Conservation (phyloP, 257 asterid species). For the Verbascum thapsus region DNA sequence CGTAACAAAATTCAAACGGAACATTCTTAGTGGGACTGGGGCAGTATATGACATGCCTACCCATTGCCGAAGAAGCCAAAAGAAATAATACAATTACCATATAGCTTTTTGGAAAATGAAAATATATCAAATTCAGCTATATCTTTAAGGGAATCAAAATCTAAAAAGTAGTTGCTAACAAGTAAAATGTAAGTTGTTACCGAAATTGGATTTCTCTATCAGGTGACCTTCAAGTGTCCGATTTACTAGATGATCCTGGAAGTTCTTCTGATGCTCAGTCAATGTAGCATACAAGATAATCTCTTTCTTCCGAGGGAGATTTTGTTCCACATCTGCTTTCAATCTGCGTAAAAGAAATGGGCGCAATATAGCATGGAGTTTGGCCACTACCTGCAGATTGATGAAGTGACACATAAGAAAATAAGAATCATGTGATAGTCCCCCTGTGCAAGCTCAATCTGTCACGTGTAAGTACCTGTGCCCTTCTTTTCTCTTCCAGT, state of each 20-base stretch:
- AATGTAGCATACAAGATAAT: slow-evolving; percentile 82
- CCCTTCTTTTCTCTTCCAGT: slow-evolving; percentile 78
- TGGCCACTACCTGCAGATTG: slow-evolving; percentile 80
- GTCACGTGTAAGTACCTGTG: slow-evolving; percentile 55
- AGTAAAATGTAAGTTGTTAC: slow-evolving; percentile 38
- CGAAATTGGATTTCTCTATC: slow-evolving; percentile 43
- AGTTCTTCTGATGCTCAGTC: slow-evolving; percentile 84
- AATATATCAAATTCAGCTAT: slow-evolving; percentile 1
- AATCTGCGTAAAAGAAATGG: slow-evolving; percentile 95
- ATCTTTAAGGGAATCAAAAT: background rate
- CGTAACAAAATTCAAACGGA: too few species aligned
- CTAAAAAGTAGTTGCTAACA: background rate
- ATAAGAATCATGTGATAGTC: slow-evolving; percentile 10
- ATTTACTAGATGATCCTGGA: slow-evolving; percentile 86
- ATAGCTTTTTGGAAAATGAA: background rate
- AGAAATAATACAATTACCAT: background rate
- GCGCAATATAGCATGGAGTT: slow-evolving; percentile 90
- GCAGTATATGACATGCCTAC: background rate
- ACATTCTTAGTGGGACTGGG: too few species aligned
- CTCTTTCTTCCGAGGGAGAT: slow-evolving; percentile 95
- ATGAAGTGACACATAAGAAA: slow-evolving; percentile 15
- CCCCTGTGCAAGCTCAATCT: slow-evolving; percentile 15
- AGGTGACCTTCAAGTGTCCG: slow-evolving; percentile 74
- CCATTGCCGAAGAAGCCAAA: background rate
- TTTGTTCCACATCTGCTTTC: slow-evolving; percentile 86